These are phyloP conservation scores for Gypsophila paniculata DNA, from an alignment of 179 eudicot genomes.

Conservation along the genomic window DNA sequence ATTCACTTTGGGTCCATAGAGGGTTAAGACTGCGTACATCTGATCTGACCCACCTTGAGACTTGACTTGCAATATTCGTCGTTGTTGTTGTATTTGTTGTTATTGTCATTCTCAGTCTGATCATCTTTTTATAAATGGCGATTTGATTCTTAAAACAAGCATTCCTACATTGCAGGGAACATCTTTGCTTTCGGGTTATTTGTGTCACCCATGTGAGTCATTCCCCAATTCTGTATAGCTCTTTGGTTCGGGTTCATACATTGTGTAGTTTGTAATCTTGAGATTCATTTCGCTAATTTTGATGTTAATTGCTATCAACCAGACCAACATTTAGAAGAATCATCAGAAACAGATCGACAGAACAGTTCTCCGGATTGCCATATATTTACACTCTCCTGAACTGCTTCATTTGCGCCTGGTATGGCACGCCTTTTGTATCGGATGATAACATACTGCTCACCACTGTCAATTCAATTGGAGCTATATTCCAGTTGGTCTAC, in stretches of 20 bases:
- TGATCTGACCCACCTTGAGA: too few relatives aligned
- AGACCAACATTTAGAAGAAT: slow-evolving; percentile 83
- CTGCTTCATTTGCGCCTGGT: slow-evolving; percentile 83
- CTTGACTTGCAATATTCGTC: too few relatives aligned
- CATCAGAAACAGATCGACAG: slow-evolving; percentile 62
- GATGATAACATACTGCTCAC: slow-evolving; percentile 47
- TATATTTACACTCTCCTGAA: slow-evolving; percentile 74
- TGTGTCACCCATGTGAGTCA: slow-evolving; percentile 83
- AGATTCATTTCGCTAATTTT: neutral
- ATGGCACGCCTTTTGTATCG: slow-evolving; percentile 74
- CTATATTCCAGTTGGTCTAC: slow-evolving; percentile 63
- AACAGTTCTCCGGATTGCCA: slow-evolving; percentile 79
- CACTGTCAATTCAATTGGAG: slow-evolving; percentile 80
- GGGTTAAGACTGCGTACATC: too few relatives aligned
- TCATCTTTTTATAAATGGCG: too few relatives aligned
- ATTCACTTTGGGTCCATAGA: too few relatives aligned
- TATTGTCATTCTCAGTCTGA: too few relatives aligned
- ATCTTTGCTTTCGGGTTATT: slow-evolving; percentile 72
- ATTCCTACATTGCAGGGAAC: slow-evolving; percentile 58
- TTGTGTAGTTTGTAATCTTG: neutral
- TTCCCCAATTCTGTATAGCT: neutral
- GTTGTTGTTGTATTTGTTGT: neutral
- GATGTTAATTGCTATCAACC: slow-evolving; percentile 21
- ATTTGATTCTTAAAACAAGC: neutral
- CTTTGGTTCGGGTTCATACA: neutral